Evolutionary conservation across 768 basidiomycete genomes (phyloP), one percentile per base, ranked within the genome.

Genomic region (Hirschioporus abietinus): DNA sequence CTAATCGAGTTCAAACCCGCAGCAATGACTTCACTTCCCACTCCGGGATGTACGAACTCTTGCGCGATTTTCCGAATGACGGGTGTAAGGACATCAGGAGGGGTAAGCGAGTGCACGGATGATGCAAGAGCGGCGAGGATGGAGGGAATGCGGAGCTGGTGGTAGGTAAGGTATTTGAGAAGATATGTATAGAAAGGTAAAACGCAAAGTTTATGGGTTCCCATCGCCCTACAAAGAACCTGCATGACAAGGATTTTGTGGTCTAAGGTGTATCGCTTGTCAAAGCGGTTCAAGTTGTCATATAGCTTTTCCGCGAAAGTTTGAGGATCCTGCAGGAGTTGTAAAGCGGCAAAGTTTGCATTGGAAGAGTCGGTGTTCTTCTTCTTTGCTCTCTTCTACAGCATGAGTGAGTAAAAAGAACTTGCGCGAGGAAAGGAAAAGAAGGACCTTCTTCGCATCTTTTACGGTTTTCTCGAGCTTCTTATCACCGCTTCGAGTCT

Each of bases 181-280:
- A 97, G 87, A 80, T 98, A 99, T 15, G 93, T 93, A 81, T 99
- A 99, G 78, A 98, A 97, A 1, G 90, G 86, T 58, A 99, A 89
- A 52, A 99, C 88, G 74, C 90, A 95, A 66, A 96, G 88, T 76
- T 95, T 96, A 80, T 99, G 96, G 1, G 85, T 80, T 30, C 93
- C 93, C 87, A 95, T 95, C 36, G 98, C 91, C 61, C 97, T 89
- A 4, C 95, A 92, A 60, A 99, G 86, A 63, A 99, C 89, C 74
- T 97, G 95, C 94, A 99, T 96, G 75, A 98, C 82, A 69, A 99
- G 84, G 66, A 99, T 91, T 79, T 97, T 98, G 82, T 99, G 97
- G 71, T 98, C 96, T 66, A 99, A 85, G 35, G 93, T 92, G 74
- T 93, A 95, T n/a, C 91, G 91, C 76, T 94, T 95, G 83, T 99